Percentiles rank a stretch among this genome's conserved stretches.
These are phyloP conservation scores for Acanthamoeba sp. DNA, from an alignment of 208 protist genomes.

Conservation along the genomic window DNA sequence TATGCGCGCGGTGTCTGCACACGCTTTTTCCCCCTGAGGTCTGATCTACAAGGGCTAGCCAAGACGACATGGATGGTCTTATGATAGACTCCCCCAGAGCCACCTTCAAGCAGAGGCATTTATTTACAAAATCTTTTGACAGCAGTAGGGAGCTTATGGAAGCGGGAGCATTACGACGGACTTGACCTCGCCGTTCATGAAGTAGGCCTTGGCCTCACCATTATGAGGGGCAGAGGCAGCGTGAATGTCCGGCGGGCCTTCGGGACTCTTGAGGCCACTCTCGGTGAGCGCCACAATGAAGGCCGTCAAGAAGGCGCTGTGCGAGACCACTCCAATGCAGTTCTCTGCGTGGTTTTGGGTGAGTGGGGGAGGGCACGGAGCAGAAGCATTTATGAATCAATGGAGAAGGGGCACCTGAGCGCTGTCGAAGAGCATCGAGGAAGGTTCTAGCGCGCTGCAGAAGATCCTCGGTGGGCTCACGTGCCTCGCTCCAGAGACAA, in stretches of 20 bases:
- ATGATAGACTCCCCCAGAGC: too few species aligned
- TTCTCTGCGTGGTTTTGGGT: not conserved
- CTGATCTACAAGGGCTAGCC: too few species aligned
- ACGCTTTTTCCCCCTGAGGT: too few species aligned
- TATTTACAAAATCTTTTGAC: too few species aligned
- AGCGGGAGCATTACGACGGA: not conserved
- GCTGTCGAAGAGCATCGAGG: not conserved
- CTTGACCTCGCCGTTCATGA: constrained; percentile 36
- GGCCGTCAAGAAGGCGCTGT: constrained; percentile 37
- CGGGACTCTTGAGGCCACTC: not conserved
- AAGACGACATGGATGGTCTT: too few species aligned
- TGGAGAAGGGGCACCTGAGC: not conserved
- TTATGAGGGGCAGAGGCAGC: not conserved
- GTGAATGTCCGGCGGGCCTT: not conserved
- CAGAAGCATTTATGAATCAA: not conserved
- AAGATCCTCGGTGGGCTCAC: not conserved
- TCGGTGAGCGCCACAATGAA: constrained; percentile 11
- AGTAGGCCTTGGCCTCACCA: not conserved
- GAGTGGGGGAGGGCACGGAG: too few species aligned
- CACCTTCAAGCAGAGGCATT: too few species aligned
- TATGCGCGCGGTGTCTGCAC: too few species aligned
- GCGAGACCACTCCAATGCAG: constrained; percentile 31
- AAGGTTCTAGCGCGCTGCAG: not conserved
- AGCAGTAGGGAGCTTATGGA: too few species aligned
- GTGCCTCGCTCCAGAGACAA: not conserved